Evolutionary conservation across 1,139 yeast genomes (phyloP), one percentile per base, ranked within the genome.

Genomic region (Zygosaccharomyces sapae): DNA sequence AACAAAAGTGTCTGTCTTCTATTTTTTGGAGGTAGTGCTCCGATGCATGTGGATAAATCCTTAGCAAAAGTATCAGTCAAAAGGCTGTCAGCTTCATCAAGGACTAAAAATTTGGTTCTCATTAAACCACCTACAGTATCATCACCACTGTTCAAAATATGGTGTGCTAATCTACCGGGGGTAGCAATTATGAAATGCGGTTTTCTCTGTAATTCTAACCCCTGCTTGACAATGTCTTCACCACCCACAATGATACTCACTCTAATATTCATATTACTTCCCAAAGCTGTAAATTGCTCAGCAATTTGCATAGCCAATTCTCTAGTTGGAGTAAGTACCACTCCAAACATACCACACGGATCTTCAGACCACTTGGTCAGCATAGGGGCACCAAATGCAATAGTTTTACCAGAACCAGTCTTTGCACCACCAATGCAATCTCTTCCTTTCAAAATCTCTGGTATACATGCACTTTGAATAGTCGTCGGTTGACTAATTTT

Each of bases 391-490:
- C 95, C 97, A 75, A 92, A 92, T 0, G 98, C 96, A 30, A 94
- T 83, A 2, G 99, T 92, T 65, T 92, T 92, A 77, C 99, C 99
- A 29, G 95, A 84, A 70, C 99, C 99, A 0, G 99, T 92, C 67
- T 86, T 86, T 38, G 99, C 98, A 33, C 98, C 98, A 44, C 98
- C 99, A 43, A 92, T 92, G 66, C 97, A 90, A 66, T 90, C 96
- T 56, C 82, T 55, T 12, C 73, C 97, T 33, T 73, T 74, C 39
- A 92, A 66, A 51, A 92, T 86, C 50, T 84, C 79, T 0, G 97
- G 97, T 42, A 92, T 92, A 65, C 97, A 89, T 2, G 89, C 89
- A 4, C 74, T 63, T 65, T 92, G 99, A 70, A 92, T 90, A 25
- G 81, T 79, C 0, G 97, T 87, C 1, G 99, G 98, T 5, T 77